Conservation (phyloP, 75 land plant species). For the Chamaecyparis obtusa region DNA sequence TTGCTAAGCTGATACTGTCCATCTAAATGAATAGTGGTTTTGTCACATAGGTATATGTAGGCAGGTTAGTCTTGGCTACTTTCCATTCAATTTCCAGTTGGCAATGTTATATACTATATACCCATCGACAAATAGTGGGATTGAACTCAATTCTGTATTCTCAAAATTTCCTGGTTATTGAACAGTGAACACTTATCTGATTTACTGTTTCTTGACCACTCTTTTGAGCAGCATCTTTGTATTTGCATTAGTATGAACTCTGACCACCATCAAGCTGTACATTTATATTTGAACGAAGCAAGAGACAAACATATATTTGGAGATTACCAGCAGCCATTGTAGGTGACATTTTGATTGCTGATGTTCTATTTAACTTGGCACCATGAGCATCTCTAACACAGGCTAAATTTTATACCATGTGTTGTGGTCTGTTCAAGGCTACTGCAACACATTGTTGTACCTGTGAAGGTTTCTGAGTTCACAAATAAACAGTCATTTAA, state of each 20-base stretch:
- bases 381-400: constrained; percentile 39
- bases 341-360: constrained; percentile 28
- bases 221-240: constrained; percentile 23
- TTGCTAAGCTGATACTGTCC: too few species aligned
- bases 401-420: neutral
- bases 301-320: constrained; percentile 25
- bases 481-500: constrained; percentile 27
- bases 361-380: constrained; percentile 28
- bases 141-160: constrained; percentile 18
- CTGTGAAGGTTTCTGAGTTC: constrained; percentile 36
- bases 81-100: constrained; percentile 31
- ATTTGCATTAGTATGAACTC: constrained; percentile 28
- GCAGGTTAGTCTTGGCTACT: constrained; percentile 29
- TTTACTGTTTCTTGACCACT: constrained; percentile 28
- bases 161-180: constrained; percentile 42
- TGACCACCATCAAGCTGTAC: constrained; percentile 42
- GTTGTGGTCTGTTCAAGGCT: too few species aligned
- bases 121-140: constrained; percentile 23
- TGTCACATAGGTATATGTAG: constrained; percentile 31
- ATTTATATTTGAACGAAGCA: constrained; percentile 35
- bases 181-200: constrained; percentile 20
- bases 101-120: constrained; percentile 23
- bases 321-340: constrained; percentile 39
- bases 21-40: constrained; percentile 11
- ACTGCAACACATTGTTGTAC: constrained; percentile 17